Base-by-base conservation (phyloP, 73 alveolate species). In the Halteria grandinella region DNA sequence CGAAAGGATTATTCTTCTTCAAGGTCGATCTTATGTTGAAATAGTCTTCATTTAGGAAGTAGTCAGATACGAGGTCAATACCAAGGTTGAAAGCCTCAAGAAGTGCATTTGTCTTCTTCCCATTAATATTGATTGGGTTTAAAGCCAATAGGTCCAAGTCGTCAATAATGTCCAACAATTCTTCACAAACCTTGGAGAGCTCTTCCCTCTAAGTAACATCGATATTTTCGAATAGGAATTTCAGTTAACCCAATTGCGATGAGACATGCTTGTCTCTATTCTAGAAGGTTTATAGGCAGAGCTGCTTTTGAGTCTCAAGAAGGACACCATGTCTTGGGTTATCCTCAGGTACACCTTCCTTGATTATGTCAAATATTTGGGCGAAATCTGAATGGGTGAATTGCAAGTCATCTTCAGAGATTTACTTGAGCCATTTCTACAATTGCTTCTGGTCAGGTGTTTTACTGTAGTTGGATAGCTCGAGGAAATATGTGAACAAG, bases 141-240 rank as follows among this genome's bases (percentile, higher is more conserved):
- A 66, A 66, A 18, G 80, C 80, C 25, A 44, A 66, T 24, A 66
- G 25, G 47, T 66, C 80, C 27, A 66, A 45, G 2, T 66, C 80
- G 20, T 66, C 80, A 5, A 66, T 10, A 1, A 66, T 25, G 4
- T 29, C 51, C 6, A 66, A 24, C 25, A 45, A 36, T 4, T 44
- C 80, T 44, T 66, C 24, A 45, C 69, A 28, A n/a, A 45, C 66
- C 4, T 40, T 44, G 20, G 57, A 11, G 7, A 21, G 23, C 24
- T 43, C 51, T 36, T 66, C 47, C 32, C 10, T 39, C 15, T 39
- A 15, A 39, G n/a, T n/a, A n/a, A n/a, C n/a, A n/a, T n/a, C n/a
- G n/a, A n/a, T n/a, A n/a, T n/a, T n/a, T 39, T 66, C 80, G 32
- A 66, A 66, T 45, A 44, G 2, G 15, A 52, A 23, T 5, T 17